Evolutionary conservation across 2,329 filamentous ascomycete species (phyloP).

Genomic region (Aspergillus candidus): DNA sequence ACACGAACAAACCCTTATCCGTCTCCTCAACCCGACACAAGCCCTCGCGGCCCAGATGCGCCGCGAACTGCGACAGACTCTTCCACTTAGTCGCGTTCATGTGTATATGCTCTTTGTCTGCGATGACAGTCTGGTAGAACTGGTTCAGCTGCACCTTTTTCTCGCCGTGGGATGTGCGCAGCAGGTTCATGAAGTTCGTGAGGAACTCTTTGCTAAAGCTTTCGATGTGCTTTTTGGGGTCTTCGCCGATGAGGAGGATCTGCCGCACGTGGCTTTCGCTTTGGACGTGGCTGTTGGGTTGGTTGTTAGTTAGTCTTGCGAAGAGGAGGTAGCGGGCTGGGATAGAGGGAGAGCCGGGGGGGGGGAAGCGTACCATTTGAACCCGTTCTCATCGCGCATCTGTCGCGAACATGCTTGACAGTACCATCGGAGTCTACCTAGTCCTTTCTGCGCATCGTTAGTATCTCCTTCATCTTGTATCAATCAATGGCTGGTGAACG

Average conservation of each 20-base stretch:
- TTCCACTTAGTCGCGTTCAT: slow-evolving; percentile 93
- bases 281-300: slow-evolving; percentile 59
- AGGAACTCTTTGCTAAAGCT: slow-evolving; percentile 77
- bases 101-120: slow-evolving; percentile 79
- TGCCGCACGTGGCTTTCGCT: slow-evolving; percentile 83
- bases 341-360: background rate
- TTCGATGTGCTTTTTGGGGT: slow-evolving; percentile 76
- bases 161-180: slow-evolving; percentile 81
- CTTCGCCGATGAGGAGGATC: slow-evolving; percentile 80
- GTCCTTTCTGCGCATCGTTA: slow-evolving; percentile 34
- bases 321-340: background rate
- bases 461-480: background rate
- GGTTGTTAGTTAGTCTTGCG: too few species aligned
- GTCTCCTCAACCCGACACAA: slow-evolving; percentile 87
- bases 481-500: slow-evolving; percentile 48
- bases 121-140: slow-evolving; percentile 93
- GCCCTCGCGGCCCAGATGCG: slow-evolving; percentile 76
- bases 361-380: slow-evolving; percentile 52
- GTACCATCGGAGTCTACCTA: slow-evolving; percentile 83
- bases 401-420: slow-evolving; percentile 76
- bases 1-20: slow-evolving; percentile 73
- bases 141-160: slow-evolving; percentile 84
- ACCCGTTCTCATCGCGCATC: slow-evolving; percentile 80
- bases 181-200: slow-evolving; percentile 67
- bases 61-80: slow-evolving; percentile 82